Base-by-base conservation (phyloP, 2,329 filamentous ascomycete species). In the Claviceps pazoutovae region DNA sequence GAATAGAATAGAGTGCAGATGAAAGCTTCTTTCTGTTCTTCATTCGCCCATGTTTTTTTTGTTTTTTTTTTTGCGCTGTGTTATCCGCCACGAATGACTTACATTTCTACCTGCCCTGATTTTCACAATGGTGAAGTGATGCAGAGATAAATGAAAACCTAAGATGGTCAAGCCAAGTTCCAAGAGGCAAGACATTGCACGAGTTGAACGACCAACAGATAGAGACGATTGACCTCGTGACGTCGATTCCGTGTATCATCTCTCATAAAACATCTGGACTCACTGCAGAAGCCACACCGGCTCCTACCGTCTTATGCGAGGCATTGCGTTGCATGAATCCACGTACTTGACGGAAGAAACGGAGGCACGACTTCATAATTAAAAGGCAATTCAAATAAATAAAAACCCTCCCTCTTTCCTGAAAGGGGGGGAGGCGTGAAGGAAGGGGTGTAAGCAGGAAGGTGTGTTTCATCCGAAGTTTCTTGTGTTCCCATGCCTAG, bases 271-370 rank as follows among this genome's bases (percentile, higher is more conserved):
- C 16, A 11, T 17, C 30, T 43, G 13, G 48, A 34, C 48, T 37
- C 48, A 36, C 37, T 44, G 48, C 48, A 37, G 48, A 44, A 39
- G 48, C 48, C 48, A 50, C 48, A 50, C 48, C 48, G 48, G 48
- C 30, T 26, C 26, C 30, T 13, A 21, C 48, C 23, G 41, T 30
- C 30, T 11, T 23, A 50, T n/a, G 17, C 9, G 30, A 44, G 30
- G 3, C 17, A n/a, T 14, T n/a, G 2, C 13, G 14, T 19, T 43
- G 17, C 13, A 13, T 16, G 41, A 11, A 14, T 13, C 17, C 11
- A 11, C 5, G 41, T 5, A 34, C 9, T 34, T 34, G 8, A 34
- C 30, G 30, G 3, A 34, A 11, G 9, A 34, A 34, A 34, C 30
- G 9, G 9, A 34, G 8, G 9, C 14, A 13, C 5, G 41, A 9